phyloP scores from a whole-genome alignment of 257 asterid genomes.

The Mitragyna speciosa region DNA sequence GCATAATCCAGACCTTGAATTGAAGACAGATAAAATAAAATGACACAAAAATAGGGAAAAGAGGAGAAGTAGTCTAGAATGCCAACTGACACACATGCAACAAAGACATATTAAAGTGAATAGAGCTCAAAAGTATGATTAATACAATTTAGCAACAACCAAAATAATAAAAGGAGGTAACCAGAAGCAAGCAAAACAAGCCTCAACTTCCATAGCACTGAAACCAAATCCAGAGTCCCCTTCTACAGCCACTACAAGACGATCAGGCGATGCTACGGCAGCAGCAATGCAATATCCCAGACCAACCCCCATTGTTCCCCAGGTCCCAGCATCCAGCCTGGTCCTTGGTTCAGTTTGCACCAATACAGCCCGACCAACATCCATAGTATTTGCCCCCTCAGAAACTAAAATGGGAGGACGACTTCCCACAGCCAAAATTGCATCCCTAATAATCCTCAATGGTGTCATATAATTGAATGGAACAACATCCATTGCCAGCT shows the following conservation, averaged over 20 bases:
- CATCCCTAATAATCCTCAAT: constrained; percentile 87
- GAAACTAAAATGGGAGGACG: constrained; percentile 83
- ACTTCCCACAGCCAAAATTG: constrained; percentile 57
- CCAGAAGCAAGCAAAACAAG: constrained; percentile 21
- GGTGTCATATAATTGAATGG: constrained; percentile 90
- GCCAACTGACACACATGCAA: neutral
- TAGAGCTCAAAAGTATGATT: neutral
- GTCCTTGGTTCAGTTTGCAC: constrained; percentile 92
- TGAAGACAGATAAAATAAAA: neutral
- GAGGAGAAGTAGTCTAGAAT: neutral
- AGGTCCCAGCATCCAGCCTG: constrained; percentile 94
- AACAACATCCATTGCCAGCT: constrained; percentile 67
- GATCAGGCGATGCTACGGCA: constrained; percentile 80
- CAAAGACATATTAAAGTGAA: neutral
- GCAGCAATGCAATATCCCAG: constrained; percentile 98
- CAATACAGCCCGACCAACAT: constrained; percentile 74
- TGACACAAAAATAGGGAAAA: neutral
- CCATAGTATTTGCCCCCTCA: constrained; percentile 96
- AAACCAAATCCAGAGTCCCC: constrained; percentile 98
- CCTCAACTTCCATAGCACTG: constrained; percentile 99
- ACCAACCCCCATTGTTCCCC: constrained; percentile 99
- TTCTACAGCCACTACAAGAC: constrained; percentile 93
- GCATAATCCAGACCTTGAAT: neutral
- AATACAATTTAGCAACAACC: neutral
- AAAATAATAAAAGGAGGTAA: neutral